Base-by-base conservation (phyloP, 2,329 filamentous ascomycete genomes). In the Monilinia laxa region DNA sequence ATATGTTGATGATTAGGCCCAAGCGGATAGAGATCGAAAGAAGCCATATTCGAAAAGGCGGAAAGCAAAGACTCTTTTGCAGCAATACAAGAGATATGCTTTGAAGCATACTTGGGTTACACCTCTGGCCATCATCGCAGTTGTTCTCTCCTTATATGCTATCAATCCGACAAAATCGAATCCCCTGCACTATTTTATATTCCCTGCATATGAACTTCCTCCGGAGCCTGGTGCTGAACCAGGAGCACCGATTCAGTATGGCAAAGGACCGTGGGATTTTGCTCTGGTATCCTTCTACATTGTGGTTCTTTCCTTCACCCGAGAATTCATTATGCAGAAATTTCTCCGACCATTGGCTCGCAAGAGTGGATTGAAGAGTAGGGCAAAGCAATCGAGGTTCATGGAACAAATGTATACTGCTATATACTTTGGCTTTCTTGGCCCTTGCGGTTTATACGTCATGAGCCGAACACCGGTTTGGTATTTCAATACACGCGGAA, bases 331-430 rank as follows among this genome's bases (percentile, higher is more conserved):
- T 79, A 97, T 97, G 93, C 93, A 97, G 80, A 89, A 92, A 74
- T 75, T 96, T 59, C 87, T 97, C 67, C 87, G 88, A 16, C 93
- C 93, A 0, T 81, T 94, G 69, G 92, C 92, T 9, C 82, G 86
- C 53, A 83, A 81, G 71, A 87, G 82, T 65, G 90, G 91, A 23
- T 87, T 97, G 75, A 83, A 81, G 68, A 87, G 85, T 70, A 85
- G 88, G 67, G 87, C 84, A 70, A 97, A 97, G 81, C 92, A 95
- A 75, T 85, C 89, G 20, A 89, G 94, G 51, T 97, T 96, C 83
- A 95, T 97, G 91, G 94, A 97, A 79, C 93, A 97, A 80, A 87
- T 90, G 75, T 97, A 97, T 80, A 97, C 93, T 2, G 93, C 92
- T 31, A 81, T 97, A 63, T 97, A 97, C 83, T 97, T 97, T 78